phyloP scores from a whole-genome alignment of 1,284 basidiomycete species.

The Bjerkandera adusta region DNA sequence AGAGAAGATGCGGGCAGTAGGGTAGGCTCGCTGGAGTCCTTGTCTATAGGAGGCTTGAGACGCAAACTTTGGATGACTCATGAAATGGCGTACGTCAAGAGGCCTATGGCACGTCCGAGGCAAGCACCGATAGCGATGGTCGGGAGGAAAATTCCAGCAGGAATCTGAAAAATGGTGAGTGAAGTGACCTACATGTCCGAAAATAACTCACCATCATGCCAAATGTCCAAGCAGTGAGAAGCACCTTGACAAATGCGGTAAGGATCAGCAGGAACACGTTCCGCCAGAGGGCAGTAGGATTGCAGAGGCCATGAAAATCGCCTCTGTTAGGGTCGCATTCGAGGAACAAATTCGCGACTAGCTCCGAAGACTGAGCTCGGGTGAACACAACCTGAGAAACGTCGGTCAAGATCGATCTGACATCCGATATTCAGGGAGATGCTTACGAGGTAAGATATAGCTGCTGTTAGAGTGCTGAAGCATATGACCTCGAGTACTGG shows the following conservation, averaged over 20 bases:
- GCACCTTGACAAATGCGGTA: conserved; percentile 59
- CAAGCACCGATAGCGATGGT: conserved; percentile 73
- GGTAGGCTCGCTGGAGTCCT: conserved; percentile 58
- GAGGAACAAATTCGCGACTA: conserved; percentile 71
- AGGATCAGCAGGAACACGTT: conserved; percentile 65
- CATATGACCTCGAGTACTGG: conserved; percentile 65
- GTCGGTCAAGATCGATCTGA: conserved; percentile 20
- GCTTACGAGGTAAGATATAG: conserved; percentile 62
- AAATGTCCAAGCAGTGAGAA: conserved; percentile 71
- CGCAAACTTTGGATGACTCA: neutral
- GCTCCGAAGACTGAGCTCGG: conserved; percentile 67
- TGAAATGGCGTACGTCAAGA: conserved; percentile 51
- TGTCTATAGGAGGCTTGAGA: conserved; percentile 40
- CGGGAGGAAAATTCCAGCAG: conserved; percentile 73
- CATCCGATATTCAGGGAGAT: neutral
- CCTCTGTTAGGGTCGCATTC: conserved; percentile 65
- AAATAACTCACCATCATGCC: conserved; percentile 65
- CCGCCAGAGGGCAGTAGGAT: conserved; percentile 61
- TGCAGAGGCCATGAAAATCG: conserved; percentile 74
- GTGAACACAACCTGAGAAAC: conserved; percentile 26
- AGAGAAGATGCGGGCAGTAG: conserved; percentile 64
- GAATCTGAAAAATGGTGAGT: conserved; percentile 41
- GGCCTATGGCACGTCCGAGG: conserved; percentile 63
- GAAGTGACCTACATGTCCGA: neutral
- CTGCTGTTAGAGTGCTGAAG: conserved; percentile 62